A percentile compares a stretch with the other conserved stretches of the same genome.
Conservation (phyloP, 805 yeast genomes). For the Hanseniaspora pseudoguilliermondii region DNA sequence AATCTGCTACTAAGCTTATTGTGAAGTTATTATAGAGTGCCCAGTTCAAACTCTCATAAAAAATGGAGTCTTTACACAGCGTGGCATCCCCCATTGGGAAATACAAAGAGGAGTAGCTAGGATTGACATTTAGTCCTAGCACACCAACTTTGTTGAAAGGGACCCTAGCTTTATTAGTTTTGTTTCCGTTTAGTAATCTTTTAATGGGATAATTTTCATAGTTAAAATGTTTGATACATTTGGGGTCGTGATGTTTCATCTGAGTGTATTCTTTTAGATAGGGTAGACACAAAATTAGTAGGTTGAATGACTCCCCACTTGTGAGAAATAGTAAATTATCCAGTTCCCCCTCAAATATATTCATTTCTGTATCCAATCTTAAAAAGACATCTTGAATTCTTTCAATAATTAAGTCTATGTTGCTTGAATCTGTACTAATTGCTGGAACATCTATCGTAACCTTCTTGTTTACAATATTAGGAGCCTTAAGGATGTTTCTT, state of each 20-base stretch:
- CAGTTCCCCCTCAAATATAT: neutral
- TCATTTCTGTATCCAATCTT: neutral
- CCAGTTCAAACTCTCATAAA: conserved; percentile 31
- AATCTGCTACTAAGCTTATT: conserved; percentile 38
- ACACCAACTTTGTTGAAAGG: conserved; percentile 1
- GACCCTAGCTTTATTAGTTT: neutral
- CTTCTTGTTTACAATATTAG: neutral
- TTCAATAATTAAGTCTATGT: neutral
- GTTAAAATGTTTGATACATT: neutral
- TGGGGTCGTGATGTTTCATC: neutral
- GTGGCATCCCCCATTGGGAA: conserved; percentile 27
- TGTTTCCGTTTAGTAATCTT: neutral
- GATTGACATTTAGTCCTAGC: neutral
- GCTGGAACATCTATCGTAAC: conserved; percentile 3
- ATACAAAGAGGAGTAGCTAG: conserved; percentile 27
- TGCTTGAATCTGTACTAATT: neutral
- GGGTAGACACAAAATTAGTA: neutral
- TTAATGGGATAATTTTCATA: neutral
- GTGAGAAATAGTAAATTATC: conserved; percentile 4
- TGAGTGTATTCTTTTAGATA: neutral
- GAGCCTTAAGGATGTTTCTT: neutral
- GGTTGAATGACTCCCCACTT: conserved; percentile 3
- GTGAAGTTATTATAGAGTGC: conserved; percentile 34
- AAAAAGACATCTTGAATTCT: neutral
- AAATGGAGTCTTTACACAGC: conserved; percentile 16